Conservation (phyloP, 495 filamentous ascomycete genomes). For the Talaromyces ruber region DNA sequence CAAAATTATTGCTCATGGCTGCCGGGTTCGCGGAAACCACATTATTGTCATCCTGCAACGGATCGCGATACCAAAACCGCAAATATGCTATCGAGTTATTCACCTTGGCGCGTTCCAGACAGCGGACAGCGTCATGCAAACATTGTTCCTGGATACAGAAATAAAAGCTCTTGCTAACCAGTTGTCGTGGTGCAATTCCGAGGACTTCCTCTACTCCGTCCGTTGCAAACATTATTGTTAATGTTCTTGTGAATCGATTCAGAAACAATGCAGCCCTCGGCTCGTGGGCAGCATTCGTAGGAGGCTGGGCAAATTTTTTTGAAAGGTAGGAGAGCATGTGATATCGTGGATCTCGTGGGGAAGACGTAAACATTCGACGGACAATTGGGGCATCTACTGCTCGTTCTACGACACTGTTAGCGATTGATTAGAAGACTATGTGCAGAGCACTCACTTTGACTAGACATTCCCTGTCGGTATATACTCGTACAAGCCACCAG, state of each 20-base stretch:
- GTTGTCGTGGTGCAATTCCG: conserved; percentile 55
- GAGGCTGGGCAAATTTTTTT: conserved; percentile 63
- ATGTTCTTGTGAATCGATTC: conserved; percentile 76
- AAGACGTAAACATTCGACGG: conserved; percentile 70
- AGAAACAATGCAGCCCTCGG: conserved; percentile 79
- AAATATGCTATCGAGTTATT: conserved; percentile 92
- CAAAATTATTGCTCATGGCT: background rate
- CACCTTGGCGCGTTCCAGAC: conserved; percentile 78
- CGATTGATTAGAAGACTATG: background rate
- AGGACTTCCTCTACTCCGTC: conserved; percentile 64
- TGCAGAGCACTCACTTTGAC: conserved; percentile 58
- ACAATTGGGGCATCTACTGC: conserved; percentile 73
- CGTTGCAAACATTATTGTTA: conserved; percentile 83
- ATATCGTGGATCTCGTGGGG: conserved; percentile 76
- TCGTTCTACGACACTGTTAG: conserved; percentile 45
- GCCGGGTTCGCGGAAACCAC: background rate
- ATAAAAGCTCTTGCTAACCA: conserved; percentile 68
- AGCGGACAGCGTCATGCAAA: conserved; percentile 63
- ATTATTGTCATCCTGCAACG: conserved; percentile 39
- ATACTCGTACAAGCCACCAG: conserved; percentile 79
- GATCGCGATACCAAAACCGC: conserved; percentile 82
- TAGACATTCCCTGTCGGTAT: conserved; percentile 60
- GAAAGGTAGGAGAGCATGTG: conserved; percentile 86
- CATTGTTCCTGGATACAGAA: conserved; percentile 74
- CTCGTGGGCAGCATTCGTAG: conserved; percentile 55